Evolutionary conservation across 768 basidiomycete genomes (phyloP).

Genomic region (Infundibulicybe gibba): DNA sequence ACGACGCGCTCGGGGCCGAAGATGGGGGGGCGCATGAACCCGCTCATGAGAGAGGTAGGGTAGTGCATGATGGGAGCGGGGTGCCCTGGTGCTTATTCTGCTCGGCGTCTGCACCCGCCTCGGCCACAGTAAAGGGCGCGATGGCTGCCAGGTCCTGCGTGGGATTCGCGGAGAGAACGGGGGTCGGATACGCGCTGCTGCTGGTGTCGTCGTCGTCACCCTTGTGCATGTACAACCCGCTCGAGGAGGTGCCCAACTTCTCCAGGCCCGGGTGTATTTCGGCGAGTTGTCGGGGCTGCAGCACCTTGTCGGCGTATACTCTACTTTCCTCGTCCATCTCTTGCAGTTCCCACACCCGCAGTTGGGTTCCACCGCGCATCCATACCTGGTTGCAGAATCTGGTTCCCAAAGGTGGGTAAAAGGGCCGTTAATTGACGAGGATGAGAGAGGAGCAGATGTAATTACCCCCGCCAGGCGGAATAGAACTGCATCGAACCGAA

Average conservation of each 20-base stretch:
- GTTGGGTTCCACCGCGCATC: slow-evolving; percentile 27
- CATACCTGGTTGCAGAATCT: slow-evolving; percentile 31
- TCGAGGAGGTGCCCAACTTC: background rate
- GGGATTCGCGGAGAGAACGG: background rate
- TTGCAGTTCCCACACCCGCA: slow-evolving; percentile 35
- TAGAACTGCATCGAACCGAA: slow-evolving; percentile 28
- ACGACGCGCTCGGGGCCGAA: slow-evolving; percentile 37
- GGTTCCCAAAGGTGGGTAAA: background rate
- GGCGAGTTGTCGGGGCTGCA: slow-evolving; percentile 4
- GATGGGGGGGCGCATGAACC: slow-evolving; percentile 23
- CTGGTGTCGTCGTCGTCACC: background rate
- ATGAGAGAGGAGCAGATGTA: background rate
- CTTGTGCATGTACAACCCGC: background rate
- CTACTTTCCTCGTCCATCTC: slow-evolving; percentile 22
- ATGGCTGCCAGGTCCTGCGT: slow-evolving; percentile 7
- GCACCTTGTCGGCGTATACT: slow-evolving; percentile 13
- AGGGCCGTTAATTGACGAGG: background rate
- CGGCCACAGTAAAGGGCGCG: slow-evolving; percentile 11
- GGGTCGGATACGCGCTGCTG: background rate
- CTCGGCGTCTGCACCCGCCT: background rate
- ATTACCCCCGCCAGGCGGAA: slow-evolving; percentile 28
- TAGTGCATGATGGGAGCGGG: slow-evolving; percentile 3
- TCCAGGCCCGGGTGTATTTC: background rate
- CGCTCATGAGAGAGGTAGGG: background rate
- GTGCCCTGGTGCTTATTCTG: slow-evolving; percentile 4